Percentiles rank a stretch among this genome's conserved stretches.
These are phyloP conservation scores for Phyllosticta citriasiana DNA, from an alignment of 2,329 filamentous ascomycete genomes.

Conservation along the genomic window DNA sequence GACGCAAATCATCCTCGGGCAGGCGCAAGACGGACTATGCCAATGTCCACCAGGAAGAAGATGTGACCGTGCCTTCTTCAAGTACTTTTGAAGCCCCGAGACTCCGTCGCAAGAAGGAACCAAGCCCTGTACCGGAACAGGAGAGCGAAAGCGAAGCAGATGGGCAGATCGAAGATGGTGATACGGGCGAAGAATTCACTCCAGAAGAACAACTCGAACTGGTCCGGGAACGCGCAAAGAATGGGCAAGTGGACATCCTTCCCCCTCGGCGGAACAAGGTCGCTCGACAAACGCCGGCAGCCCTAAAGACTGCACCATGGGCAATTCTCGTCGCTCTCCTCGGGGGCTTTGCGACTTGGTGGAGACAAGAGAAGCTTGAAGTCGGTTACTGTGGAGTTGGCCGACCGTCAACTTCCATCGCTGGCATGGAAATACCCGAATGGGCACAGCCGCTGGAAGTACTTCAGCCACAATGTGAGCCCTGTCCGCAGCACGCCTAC, in stretches of 20 bases:
- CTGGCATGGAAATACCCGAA: conserved; percentile 58
- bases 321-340: conserved; percentile 62
- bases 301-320: conserved; percentile 55
- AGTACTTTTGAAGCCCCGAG: neutral
- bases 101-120: conserved; percentile 1
- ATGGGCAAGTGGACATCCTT: conserved; percentile 43
- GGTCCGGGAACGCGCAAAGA: conserved; percentile 54
- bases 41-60: conserved; percentile 37
- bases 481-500: conserved; percentile 80
- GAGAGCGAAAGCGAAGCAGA: neutral
- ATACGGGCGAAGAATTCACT: conserved; percentile 85
- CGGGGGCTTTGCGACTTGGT: conserved; percentile 68
- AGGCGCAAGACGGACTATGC: conserved; percentile 33
- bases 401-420: conserved; percentile 45
- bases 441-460: conserved; percentile 46
- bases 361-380: conserved; percentile 88
- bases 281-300: conserved; percentile 35
- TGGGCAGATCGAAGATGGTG: conserved; percentile 37
- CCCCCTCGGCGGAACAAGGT: conserved; percentile 27
- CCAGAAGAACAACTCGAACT: conserved; percentile 75
- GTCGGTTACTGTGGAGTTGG: conserved; percentile 89
- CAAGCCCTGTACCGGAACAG: conserved; percentile 4
- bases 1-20: conserved; percentile 33
- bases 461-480: conserved; percentile 73
- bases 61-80: conserved; percentile 41